These are phyloP conservation scores for Bipolaris zeicola DNA, from an alignment of 2,329 filamentous ascomycete species.

Conservation along the genomic window DNA sequence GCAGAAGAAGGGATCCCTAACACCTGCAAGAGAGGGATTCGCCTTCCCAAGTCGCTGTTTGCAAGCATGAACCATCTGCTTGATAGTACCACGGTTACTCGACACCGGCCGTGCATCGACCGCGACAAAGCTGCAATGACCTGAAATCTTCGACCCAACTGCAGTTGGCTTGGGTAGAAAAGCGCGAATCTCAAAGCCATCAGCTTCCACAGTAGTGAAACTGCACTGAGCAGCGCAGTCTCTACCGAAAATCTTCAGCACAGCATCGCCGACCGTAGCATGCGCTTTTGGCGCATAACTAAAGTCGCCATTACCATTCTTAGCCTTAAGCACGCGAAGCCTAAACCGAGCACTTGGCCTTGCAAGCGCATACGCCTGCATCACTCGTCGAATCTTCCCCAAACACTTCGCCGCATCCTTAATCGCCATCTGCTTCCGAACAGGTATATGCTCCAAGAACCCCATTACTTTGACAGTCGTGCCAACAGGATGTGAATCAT, in stretches of 20 bases:
- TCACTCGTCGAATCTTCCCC: conserved; percentile 62
- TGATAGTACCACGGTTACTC: conserved; percentile 60
- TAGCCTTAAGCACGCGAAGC: conserved; percentile 63
- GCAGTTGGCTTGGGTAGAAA: conserved; percentile 62
- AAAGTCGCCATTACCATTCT: conserved; percentile 61
- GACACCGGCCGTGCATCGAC: conserved; percentile 71
- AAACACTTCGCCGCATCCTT: conserved; percentile 65
- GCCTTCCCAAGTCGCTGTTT: conserved; percentile 55
- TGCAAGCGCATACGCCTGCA: conserved; percentile 70
- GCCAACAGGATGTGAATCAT: conserved; percentile 65
- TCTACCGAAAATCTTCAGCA: conserved; percentile 66
- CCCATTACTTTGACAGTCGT: conserved; percentile 68
- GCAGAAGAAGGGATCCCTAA: conserved; percentile 65
- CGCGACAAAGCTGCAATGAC: conserved; percentile 63
- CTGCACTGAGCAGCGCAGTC: conserved; percentile 62
- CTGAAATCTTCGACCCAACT: conserved; percentile 47
- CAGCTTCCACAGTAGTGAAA: conserved; percentile 44
- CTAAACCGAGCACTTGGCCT: conserved; percentile 66
- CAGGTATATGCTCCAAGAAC: conserved; percentile 66
- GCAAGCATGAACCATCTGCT: conserved; percentile 63
- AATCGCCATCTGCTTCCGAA: conserved; percentile 64
- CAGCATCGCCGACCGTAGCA: conserved; percentile 61
- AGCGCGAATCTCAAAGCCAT: conserved; percentile 59
- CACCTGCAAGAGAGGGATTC: conserved; percentile 26
- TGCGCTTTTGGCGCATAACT: conserved; percentile 64